Evolutionary conservation across 805 yeast genomes (phyloP), one percentile per base, ranked within the genome.

Genomic region (Cyberlindnera sargentensis): DNA sequence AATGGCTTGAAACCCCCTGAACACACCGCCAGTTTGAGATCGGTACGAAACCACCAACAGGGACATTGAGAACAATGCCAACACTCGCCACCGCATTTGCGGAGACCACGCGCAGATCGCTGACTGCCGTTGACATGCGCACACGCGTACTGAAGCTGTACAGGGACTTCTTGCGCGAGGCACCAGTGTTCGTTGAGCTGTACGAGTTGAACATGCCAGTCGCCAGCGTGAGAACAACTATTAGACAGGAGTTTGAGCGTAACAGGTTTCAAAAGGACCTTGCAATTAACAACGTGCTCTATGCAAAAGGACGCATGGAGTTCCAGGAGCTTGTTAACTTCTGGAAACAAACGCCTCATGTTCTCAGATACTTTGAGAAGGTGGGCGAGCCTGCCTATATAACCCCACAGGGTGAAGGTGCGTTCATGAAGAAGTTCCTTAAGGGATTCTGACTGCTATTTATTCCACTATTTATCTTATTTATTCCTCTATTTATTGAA

Each of bases 261-360:
- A 75, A 86, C 58, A 73, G 95, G 58, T 86, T 71, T 59, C 87
- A 85, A 41, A 68, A 68, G 42, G 87, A 83, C 57, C 62, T 82
- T 51, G 76, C 77, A 31, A 76, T 82, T 37, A 71, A 74, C 50
- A 87, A 86, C 64, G 73, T 84, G 15, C 70, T 87, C 45, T 77
- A 78, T 52, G 79, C 84, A 68, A 84, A 85, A 68, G 95, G 91
- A 6, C 89, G 84, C 58, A 84, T 84, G 93, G 95, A 87, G 63
- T 87, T 80, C 66, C 95, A 86, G 67, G 95, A 86, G 61, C 73
- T 85, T 58, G 74, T 82, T 57, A 87, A 87, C 67, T 86, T 86
- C 70, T 86, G 95, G 95, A 87, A 86, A 64, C 95, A 87, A 71
- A 80, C 78, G 60, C 77, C 90, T 50, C 95, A 86, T 64, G 87